phyloP scores from a whole-genome alignment of 1,284 basidiomycete genomes.

The Lignosus rhinocerotis region DNA sequence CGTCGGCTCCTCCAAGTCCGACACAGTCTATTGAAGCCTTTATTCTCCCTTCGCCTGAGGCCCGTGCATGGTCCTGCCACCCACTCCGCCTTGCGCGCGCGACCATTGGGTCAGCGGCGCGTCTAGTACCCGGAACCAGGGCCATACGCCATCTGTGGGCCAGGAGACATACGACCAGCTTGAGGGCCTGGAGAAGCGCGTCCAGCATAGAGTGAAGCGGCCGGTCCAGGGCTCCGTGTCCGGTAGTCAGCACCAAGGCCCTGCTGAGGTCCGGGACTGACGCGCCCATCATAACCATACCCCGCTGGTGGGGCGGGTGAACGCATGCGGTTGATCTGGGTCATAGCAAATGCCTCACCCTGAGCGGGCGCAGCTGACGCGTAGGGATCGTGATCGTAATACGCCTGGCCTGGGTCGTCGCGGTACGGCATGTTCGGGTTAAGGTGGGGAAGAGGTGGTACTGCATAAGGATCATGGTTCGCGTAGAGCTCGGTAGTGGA shows the following conservation, averaged over 20 bases:
- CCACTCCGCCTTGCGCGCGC: slow-evolving; percentile 8
- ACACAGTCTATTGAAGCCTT: slow-evolving; percentile 6
- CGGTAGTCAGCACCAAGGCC: slow-evolving; percentile 17
- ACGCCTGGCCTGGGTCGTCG: slow-evolving; percentile 63
- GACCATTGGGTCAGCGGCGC: not conserved
- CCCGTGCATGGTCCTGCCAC: slow-evolving; percentile 24
- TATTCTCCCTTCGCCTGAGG: not conserved
- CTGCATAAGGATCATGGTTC: slow-evolving; percentile 69
- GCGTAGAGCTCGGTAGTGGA: slow-evolving; percentile 47
- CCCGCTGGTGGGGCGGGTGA: slow-evolving; percentile 39
- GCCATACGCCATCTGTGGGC: slow-evolving; percentile 28
- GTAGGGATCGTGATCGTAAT: slow-evolving; percentile 75
- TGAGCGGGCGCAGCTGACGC: slow-evolving; percentile 60
- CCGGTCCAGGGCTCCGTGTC: slow-evolving; percentile 33
- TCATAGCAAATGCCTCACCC: slow-evolving; percentile 74
- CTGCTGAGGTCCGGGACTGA: slow-evolving; percentile 32
- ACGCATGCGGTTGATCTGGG: slow-evolving; percentile 53
- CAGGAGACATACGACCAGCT: slow-evolving; percentile 31
- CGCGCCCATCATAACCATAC: slow-evolving; percentile 32
- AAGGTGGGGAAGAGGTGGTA: slow-evolving; percentile 79
- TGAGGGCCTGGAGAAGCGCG: slow-evolving; percentile 50
- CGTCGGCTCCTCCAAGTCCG: slow-evolving; percentile 3
- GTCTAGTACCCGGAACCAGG: slow-evolving; percentile 20
- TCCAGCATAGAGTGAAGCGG: slow-evolving; percentile 34
- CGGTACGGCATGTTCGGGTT: slow-evolving; percentile 72